phyloP scores from a whole-genome alignment of 208 protist species.

The Leishmania lainsoni region DNA sequence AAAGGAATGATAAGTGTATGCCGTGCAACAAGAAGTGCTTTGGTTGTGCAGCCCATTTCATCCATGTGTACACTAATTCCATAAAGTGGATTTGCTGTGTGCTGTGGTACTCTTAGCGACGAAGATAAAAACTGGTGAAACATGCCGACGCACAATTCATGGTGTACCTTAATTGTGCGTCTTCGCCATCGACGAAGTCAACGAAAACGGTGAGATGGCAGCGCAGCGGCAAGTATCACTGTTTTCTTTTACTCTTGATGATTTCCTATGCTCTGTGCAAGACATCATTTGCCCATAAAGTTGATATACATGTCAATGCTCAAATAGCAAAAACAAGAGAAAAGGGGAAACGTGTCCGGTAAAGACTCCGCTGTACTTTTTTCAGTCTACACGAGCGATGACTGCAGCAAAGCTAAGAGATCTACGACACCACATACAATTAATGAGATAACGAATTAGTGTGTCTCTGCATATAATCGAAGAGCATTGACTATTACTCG shows the following conservation, averaged over 20 bases:
- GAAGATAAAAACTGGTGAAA: neutral
- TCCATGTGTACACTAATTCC: neutral
- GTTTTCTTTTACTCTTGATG: neutral
- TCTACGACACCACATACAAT: neutral
- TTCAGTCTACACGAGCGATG: neutral
- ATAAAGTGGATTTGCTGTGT: neutral
- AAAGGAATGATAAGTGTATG: neutral
- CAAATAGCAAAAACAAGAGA: neutral
- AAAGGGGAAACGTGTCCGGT: neutral
- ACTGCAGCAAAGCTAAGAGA: neutral
- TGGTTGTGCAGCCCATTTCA: neutral
- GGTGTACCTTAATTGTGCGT: neutral
- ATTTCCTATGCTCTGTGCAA: neutral
- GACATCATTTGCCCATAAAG: conserved; percentile 1
- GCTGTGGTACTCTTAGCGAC: neutral
- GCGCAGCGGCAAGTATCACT: neutral
- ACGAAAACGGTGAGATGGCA: neutral
- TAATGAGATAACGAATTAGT: neutral
- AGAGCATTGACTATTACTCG: conserved; percentile 51
- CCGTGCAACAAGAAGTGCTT: neutral
- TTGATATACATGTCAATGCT: neutral
- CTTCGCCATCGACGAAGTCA: neutral
- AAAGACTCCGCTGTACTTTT: neutral
- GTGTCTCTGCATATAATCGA: neutral
- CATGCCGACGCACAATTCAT: neutral